phyloP scores from a whole-genome alignment of 2,329 filamentous ascomycete species.

The Calonectria pseudoreteaudii region DNA sequence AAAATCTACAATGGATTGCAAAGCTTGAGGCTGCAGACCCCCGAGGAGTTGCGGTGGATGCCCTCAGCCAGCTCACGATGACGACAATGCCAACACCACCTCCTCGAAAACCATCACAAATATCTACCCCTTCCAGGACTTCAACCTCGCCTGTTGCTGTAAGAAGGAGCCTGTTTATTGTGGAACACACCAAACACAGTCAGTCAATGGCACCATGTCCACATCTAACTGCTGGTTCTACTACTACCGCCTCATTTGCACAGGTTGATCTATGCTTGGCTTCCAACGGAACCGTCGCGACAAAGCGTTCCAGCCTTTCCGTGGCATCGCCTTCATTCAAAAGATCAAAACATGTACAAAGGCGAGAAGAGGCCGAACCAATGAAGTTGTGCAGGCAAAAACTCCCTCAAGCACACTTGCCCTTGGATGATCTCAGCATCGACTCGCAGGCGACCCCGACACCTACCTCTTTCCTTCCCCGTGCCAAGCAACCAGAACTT shows the following conservation, averaged over 20 bases:
- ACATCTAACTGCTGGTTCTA: constrained; percentile 1
- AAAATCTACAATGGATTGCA: constrained; percentile 71
- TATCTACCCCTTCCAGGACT: constrained; percentile 31
- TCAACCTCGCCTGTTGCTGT: constrained; percentile 25
- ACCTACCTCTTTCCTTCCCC: neutral
- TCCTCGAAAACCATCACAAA: constrained; percentile 44
- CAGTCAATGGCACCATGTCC: neutral
- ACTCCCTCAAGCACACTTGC: constrained; percentile 27
- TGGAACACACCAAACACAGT: neutral
- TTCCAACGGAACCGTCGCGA: neutral
- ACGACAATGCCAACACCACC: constrained; percentile 52
- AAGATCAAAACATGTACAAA: constrained; percentile 24
- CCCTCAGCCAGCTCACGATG: constrained; percentile 58
- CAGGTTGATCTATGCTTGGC: neutral
- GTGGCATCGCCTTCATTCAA: constrained; percentile 31
- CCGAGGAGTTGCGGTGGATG: constrained; percentile 55
- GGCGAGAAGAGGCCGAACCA: neutral
- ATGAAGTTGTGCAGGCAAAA: neutral
- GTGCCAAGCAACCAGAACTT: neutral
- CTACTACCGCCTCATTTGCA: constrained; percentile 27
- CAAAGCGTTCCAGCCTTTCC: constrained; percentile 16
- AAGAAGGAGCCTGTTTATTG: neutral
- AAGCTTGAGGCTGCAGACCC: constrained; percentile 69
- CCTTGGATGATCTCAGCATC: constrained; percentile 39
- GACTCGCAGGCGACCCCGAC: constrained; percentile 33